Evolutionary conservation across 495 filamentous ascomycete genomes (phyloP).

Genomic region (Trichoderma orchidacearum): DNA sequence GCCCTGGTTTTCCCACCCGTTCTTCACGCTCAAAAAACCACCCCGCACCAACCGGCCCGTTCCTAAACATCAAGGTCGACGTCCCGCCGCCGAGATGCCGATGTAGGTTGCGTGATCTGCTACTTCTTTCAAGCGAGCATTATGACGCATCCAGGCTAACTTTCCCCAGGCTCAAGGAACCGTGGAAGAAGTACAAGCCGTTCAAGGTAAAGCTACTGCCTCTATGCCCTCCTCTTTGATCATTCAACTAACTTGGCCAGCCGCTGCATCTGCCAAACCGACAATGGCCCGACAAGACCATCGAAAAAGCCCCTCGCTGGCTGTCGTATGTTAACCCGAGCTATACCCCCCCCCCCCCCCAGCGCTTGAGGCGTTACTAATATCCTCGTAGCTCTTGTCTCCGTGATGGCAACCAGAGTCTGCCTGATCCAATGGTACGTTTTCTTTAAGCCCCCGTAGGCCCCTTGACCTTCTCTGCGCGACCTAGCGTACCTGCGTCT

Average conservation of each 20-base stretch:
- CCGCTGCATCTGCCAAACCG: constrained; percentile 73
- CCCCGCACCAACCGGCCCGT: neutral
- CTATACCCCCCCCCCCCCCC: neutral
- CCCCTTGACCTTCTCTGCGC: neutral
- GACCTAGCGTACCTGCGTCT: neutral
- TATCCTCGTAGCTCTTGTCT: constrained; percentile 28
- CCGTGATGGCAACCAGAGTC: constrained; percentile 77
- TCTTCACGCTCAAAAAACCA: too few relatives aligned
- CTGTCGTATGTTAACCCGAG: constrained; percentile 54
- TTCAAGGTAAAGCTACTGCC: constrained; percentile 11
- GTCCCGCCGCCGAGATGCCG: constrained; percentile 9
- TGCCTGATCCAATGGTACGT: constrained; percentile 79
- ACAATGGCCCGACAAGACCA: constrained; percentile 77
- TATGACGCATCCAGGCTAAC: neutral
- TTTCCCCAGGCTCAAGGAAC: constrained; percentile 71
- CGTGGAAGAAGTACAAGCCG: constrained; percentile 78
- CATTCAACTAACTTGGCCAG: constrained; percentile 16
- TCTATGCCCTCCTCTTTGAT: constrained; percentile 16
- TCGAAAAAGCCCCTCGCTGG: constrained; percentile 74
- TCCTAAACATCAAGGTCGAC: neutral
- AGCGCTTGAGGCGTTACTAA: neutral
- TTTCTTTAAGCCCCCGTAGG: neutral
- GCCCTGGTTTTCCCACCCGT: neutral
- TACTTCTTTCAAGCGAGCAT: neutral
- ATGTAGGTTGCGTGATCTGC: constrained; percentile 10